A percentile compares a stretch with the other conserved stretches of the same genome.
Conservation (phyloP, 441 rosid genomes). For the Pelargonium citronellum region DNA sequence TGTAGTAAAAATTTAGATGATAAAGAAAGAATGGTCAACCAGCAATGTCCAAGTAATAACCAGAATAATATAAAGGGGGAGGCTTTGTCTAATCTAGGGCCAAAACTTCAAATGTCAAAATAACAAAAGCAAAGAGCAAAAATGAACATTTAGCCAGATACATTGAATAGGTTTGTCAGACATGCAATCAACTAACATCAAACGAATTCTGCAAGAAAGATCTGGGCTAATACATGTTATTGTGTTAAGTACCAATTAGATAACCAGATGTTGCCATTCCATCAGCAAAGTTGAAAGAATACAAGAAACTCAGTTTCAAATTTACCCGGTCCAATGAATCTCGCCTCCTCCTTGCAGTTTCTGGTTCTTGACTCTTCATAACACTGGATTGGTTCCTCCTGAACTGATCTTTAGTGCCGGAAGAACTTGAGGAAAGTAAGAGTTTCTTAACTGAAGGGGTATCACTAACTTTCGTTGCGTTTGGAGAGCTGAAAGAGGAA, state of each 20-base stretch:
- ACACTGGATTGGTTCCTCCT: conserved; percentile 52
- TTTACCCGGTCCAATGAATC: conserved; percentile 80
- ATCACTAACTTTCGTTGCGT: conserved; percentile 37
- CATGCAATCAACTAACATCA: not conserved
- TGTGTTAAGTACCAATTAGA: not conserved
- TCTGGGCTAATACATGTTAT: not conserved
- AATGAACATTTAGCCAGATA: not conserved
- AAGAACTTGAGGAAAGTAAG: conserved; percentile 48
- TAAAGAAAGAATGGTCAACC: not conserved
- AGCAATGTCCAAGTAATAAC: not conserved
- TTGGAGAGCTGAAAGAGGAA: conserved; percentile 70
- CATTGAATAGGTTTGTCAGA: not conserved
- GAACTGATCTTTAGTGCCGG: conserved; percentile 50
- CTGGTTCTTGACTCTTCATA: conserved; percentile 57
- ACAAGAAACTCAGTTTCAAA: not conserved
- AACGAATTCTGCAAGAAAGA: not conserved
- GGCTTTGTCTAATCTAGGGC: no score
- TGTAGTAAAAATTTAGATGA: not conserved
- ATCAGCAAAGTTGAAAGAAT: not conserved
- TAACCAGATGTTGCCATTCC: not conserved
- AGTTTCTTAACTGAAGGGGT: conserved; percentile 39
- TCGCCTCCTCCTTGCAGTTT: conserved; percentile 80
- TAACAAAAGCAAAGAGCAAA: no score
- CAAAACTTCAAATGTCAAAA: no score
- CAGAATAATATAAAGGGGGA: no score